Conservation (phyloP, 192 early-diverging fungal genomes). For the Chytriomyces confervae region DNA sequence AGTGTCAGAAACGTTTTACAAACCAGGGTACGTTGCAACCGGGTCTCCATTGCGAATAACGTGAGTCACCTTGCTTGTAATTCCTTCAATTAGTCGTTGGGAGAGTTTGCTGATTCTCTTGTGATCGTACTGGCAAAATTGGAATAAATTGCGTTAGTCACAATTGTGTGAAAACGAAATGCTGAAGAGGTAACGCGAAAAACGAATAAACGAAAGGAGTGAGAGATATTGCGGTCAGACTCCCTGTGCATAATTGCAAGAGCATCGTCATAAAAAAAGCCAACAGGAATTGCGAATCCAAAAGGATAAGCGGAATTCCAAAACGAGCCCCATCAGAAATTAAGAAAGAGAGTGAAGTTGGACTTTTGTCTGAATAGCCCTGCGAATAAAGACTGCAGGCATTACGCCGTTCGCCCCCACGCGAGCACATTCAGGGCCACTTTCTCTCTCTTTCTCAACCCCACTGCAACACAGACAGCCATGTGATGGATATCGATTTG, state of each 20-base stretch:
- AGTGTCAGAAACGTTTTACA: background rate
- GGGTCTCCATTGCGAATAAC: conserved; percentile 92
- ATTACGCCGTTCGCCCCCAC: background rate
- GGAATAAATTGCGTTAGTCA: background rate
- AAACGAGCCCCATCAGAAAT: no score
- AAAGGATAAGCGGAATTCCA: no score
- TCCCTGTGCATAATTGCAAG: conserved; percentile 23
- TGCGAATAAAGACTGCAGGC: no score
- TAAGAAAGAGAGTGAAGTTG: no score
- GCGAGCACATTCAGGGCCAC: background rate
- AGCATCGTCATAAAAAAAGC: conserved; percentile 9
- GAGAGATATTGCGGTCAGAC: conserved; percentile 10
- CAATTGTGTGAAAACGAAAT: background rate
- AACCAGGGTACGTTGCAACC: conserved; percentile 73
- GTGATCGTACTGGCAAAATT: conserved; percentile 72
- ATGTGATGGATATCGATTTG: no score
- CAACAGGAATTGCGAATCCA: no score
- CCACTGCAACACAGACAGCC: background rate
- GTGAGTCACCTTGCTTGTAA: conserved; percentile 75
- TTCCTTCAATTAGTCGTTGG: conserved; percentile 78
- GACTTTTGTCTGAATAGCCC: no score
- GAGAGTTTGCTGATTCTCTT: conserved; percentile 75
- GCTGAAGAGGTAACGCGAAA: background rate
- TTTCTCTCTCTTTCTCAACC: background rate
- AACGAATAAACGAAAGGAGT: background rate